Conservation (phyloP, 148 eudicot genomes). For the Chenopodium formosanum region DNA sequence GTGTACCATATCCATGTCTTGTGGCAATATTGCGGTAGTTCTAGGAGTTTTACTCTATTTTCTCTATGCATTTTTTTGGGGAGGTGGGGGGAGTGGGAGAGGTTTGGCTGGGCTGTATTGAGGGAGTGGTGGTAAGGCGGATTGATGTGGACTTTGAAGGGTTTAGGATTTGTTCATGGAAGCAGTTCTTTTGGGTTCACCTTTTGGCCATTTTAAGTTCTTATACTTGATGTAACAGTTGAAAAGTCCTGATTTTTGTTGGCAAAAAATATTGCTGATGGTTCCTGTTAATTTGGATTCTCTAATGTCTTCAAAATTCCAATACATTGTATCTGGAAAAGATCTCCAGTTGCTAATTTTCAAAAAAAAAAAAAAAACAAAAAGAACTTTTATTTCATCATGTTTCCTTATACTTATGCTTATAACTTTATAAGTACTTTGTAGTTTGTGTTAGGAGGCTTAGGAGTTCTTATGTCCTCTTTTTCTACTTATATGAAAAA, state of each 20-base stretch:
- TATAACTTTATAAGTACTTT: too few relatives aligned
- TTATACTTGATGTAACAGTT: conserved; percentile 7
- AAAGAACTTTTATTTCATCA: too few relatives aligned
- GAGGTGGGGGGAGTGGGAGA: not conserved
- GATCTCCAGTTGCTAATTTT: not conserved
- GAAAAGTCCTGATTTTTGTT: not conserved
- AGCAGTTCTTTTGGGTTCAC: not conserved
- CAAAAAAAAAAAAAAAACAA: not conserved
- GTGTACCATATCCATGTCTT: conserved; percentile 12
- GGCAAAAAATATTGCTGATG: conserved; percentile 2
- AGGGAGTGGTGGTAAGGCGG: not conserved
- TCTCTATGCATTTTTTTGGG: not conserved
- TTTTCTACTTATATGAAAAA: too few relatives aligned
- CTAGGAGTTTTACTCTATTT: not conserved
- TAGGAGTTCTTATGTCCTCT: too few relatives aligned
- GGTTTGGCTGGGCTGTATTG: too few relatives aligned
- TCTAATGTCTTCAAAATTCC: not conserved
- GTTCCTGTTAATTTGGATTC: not conserved
- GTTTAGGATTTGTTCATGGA: conserved; percentile 2
- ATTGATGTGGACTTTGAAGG: not conserved
- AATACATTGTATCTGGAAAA: not conserved
- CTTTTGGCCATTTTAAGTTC: conserved; percentile 9
- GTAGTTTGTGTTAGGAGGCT: too few relatives aligned
- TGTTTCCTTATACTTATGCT: too few relatives aligned
- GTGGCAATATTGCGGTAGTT: conserved; percentile 15